Evolutionary conservation across 257 asterid species (phyloP), one percentile per base, ranked within the genome.

Genomic region (Rehmannia glutinosa): DNA sequence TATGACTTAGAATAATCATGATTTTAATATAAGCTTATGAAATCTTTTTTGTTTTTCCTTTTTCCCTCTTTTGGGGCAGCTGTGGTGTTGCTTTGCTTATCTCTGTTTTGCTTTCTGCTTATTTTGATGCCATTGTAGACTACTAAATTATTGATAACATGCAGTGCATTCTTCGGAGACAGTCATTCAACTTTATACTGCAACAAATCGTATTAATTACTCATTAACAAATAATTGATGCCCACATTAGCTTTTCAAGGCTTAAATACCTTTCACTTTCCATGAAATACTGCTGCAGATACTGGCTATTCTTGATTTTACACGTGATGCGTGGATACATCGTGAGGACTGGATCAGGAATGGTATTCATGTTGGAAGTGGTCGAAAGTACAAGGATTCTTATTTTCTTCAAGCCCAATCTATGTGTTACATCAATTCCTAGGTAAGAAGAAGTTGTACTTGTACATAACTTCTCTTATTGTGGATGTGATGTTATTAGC

Each of bases 331-430:
- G 13, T 94, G 99, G 97, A 85, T 94, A 75, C 86, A 82, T 73
- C 87, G 93, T 1, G 99, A 91, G 80, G 99, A 88, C 77, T 91
- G 97, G 97, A 87, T 91, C 46, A 78, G 61, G 61, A 85, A 64
- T 36, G 99, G 99, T 70, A 81, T 94, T 69, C 88, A 88, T 71
- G 21, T 84, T 15, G 92, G 90, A 38, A 84, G 87, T 64, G 92
- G 96, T 25, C 85, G 99, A 70, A 88, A 91, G 80, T 91, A 93
- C 81, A 91, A 83, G 81, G 99, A 94, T 73, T 88, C 99, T 3
- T 87, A 82, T 79, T 91, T 73, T 64, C 90, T 91, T 75, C 99
- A 94, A 76, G 97, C 99, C 21, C 97, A 87, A 53, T 33, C 97
- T 8, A 77, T 91, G 97, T 88, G 97, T 58, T 91, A 76, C 80